Conservation (phyloP, 805 yeast species). For the Nakazawaea molendinolei region DNA sequence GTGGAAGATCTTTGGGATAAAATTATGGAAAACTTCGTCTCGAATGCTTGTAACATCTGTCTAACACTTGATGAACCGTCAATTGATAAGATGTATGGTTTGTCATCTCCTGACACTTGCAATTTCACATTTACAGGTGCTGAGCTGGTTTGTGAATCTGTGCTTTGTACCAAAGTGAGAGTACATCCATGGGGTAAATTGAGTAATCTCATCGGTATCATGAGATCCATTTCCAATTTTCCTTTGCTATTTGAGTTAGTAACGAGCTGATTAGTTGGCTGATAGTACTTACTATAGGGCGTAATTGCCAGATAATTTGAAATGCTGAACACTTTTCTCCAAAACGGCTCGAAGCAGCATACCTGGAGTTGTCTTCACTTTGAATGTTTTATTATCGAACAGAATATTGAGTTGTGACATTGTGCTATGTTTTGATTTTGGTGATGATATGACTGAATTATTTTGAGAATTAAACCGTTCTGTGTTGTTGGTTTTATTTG, state of each 20-base stretch:
- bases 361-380: conserved; percentile 28
- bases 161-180: conserved; percentile 20
- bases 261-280: background rate
- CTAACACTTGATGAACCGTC: conserved; percentile 12
- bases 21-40: conserved; percentile 7
- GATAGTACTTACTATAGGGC: conserved; percentile 12
- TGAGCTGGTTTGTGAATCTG: background rate
- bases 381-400: conserved; percentile 17
- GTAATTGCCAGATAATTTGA: conserved; percentile 22
- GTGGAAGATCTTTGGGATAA: conserved; percentile 11
- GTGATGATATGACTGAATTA: too few species aligned
- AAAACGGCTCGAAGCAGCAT: conserved; percentile 31
- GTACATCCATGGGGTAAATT: conserved; percentile 40
- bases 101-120: conserved; percentile 14
- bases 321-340: conserved; percentile 27
- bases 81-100: conserved; percentile 12
- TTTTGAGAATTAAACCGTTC: conserved; percentile 4
- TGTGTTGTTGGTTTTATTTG: conserved; percentile 1
- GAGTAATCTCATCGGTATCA: conserved; percentile 36
- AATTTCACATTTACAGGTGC: conserved; percentile 18
- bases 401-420: background rate
- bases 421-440: too few species aligned
- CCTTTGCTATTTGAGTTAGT: conserved; percentile 15
- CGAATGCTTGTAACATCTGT: conserved; percentile 16
- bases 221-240: conserved; percentile 25